Conservation (phyloP, 2,329 filamentous ascomycete genomes). For the Thelonectria blattea region DNA sequence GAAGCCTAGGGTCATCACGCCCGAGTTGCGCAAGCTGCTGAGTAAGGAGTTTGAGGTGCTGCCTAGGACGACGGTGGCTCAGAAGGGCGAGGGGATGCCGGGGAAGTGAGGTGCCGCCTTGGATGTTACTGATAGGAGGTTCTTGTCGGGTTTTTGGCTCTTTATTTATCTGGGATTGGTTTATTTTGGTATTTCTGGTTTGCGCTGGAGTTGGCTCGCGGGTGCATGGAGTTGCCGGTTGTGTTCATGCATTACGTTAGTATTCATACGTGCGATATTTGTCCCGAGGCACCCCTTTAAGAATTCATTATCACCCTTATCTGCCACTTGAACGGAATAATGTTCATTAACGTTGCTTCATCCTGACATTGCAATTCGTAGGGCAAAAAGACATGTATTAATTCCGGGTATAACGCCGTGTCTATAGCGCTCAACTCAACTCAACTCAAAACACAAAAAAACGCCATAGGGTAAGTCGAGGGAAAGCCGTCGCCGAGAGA, state of each 20-base stretch:
- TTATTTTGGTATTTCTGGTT: slow-evolving; percentile 25
- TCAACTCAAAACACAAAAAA: slow-evolving; percentile 11
- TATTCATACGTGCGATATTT: background rate
- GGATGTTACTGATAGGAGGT: background rate
- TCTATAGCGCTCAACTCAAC: slow-evolving; percentile 29
- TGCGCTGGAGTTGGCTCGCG: slow-evolving; percentile 7
- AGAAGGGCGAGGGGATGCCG: slow-evolving; percentile 47
- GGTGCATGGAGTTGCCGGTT: slow-evolving; percentile 28
- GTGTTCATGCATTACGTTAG: background rate
- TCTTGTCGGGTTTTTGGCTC: background rate
- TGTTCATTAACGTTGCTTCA: background rate
- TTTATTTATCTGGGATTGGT: background rate
- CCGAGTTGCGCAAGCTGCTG: slow-evolving; percentile 61
- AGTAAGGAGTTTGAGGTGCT: slow-evolving; percentile 56
- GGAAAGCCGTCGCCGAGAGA: slow-evolving; percentile 4
- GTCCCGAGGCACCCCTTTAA: background rate
- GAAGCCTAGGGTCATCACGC: slow-evolving; percentile 58
- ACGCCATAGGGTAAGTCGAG: slow-evolving; percentile 19
- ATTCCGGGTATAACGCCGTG: slow-evolving; percentile 31
- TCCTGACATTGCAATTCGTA: background rate
- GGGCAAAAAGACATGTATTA: slow-evolving; percentile 2
- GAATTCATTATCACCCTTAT: background rate
- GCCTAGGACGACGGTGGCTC: slow-evolving; percentile 44
- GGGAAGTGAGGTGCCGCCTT: slow-evolving; percentile 29
- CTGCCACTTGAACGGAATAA: background rate